Percentiles rank a stretch among this genome's conserved stretches.
phyloP scores from a whole-genome alignment of 306 rosid species.

The Quercus alba region DNA sequence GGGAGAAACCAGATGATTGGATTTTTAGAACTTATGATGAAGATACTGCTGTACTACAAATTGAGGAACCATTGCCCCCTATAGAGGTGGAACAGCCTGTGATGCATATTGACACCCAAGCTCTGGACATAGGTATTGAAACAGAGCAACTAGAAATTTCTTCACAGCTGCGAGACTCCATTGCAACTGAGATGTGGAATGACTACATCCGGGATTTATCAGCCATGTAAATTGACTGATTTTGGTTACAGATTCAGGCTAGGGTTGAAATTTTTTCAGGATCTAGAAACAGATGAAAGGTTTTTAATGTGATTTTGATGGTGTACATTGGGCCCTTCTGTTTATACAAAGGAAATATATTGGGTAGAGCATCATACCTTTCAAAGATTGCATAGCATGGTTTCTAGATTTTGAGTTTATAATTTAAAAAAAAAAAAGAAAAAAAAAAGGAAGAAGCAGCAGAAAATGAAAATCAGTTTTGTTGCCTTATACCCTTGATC shows the following conservation, averaged over 20 bases:
- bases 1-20: constrained; percentile 75
- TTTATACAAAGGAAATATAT: constrained; percentile 34
- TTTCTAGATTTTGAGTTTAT: neutral
- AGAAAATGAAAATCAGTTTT: neutral
- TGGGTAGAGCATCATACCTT: constrained; percentile 1
- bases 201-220: constrained; percentile 52
- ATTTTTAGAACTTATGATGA: constrained; percentile 61
- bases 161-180: constrained; percentile 51
- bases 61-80: constrained; percentile 47
- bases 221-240: constrained; percentile 38
- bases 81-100: constrained; percentile 35
- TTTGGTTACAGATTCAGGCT: constrained; percentile 28
- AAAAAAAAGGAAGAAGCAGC: neutral
- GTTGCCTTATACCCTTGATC: too few relatives aligned
- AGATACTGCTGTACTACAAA: constrained; percentile 22
- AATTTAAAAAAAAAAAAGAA: neutral
- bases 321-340: constrained; percentile 45
- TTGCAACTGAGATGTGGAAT: constrained; percentile 77
- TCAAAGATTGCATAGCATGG: neutral
- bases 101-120: constrained; percentile 25
- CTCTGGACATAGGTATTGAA: constrained; percentile 39
- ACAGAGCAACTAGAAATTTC: constrained; percentile 44
- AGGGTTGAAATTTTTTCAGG: constrained; percentile 25
- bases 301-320: constrained; percentile 15
- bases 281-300: constrained; percentile 15